Percentiles rank a stretch among this genome's conserved stretches.
Conservation (phyloP, 2,329 filamentous ascomycete species). For the Achaetomium macrosporum region DNA sequence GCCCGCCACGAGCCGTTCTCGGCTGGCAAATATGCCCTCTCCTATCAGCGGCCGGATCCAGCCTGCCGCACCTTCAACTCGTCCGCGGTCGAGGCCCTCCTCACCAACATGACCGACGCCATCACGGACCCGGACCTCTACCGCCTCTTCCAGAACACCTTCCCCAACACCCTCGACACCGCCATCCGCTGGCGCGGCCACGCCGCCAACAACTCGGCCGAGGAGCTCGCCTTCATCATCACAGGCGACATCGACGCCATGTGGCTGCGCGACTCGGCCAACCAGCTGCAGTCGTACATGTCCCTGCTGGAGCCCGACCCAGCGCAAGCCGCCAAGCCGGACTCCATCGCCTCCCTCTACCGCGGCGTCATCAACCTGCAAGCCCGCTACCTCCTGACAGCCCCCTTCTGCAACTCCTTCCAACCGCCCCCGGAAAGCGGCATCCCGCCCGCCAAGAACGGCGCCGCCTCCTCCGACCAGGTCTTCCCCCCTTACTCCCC, state of each 20-base stretch:
- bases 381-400: conserved; percentile 60
- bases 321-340: conserved; percentile 26
- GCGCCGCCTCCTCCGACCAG: conserved; percentile 54
- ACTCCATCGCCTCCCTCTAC: conserved; percentile 62
- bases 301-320: conserved; percentile 45
- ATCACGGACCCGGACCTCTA: conserved; percentile 73
- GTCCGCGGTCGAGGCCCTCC: conserved; percentile 67
- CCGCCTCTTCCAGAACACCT: conserved; percentile 65
- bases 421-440: conserved; percentile 76
- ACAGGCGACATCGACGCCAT: conserved; percentile 48
- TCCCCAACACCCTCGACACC: conserved; percentile 70
- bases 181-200: conserved; percentile 63
- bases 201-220: conserved; percentile 48
- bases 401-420: conserved; percentile 91
- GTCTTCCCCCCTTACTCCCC: conserved; percentile 61
- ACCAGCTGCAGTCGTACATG: conserved; percentile 71
- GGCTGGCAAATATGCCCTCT: conserved; percentile 66
- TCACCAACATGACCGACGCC: conserved; percentile 60
- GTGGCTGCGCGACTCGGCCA: conserved; percentile 39
- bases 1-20: conserved; percentile 65
- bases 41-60: conserved; percentile 70
- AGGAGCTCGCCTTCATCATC: conserved; percentile 59
- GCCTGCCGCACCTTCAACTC: conserved; percentile 79
- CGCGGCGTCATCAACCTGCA: conserved; percentile 73
- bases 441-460: conserved; percentile 51